Base-by-base conservation (phyloP, 495 filamentous ascomycete genomes). In the Penicillium desertorum region DNA sequence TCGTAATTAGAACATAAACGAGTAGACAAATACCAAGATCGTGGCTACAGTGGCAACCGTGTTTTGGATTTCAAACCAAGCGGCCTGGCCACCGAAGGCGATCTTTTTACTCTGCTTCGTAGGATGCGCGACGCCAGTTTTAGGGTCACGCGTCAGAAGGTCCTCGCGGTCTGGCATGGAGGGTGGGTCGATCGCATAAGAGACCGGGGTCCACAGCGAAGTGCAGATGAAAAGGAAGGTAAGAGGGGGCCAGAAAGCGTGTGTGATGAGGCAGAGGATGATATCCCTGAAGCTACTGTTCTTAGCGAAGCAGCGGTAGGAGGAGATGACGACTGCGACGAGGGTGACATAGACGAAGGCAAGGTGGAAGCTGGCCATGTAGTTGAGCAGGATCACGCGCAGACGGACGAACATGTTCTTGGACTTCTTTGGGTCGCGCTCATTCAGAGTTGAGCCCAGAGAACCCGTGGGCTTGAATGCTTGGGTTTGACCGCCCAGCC, bases 201-300 rank as follows among this genome's bases (percentile, higher is more conserved):
- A 59, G 34, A 79, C 68, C 0, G 76, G 77, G 0, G 70, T 72
- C 57, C 71, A 76, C 45, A 78, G 57, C 10, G 66, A 74, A 17
- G 70, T 67, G 55, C 66, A 69, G 30, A 72, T 59, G 57, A 69
- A 72, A 23, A 76, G 54, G 62, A 74, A 78, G 1, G 70, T 63
- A 23, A 73, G 50, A 0, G 77, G 77, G 1, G 77, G 77, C 77
- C 76, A 79, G 70, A 76, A 77, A 17, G 73, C 74, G 64, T 80
- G 76, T 0, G 76, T 80, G 39, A 80, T 67, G 30, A 77, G 61
- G 45, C 70, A 77, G 20, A 74, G 47, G 7, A 77, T 62, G 7
- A 71, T 56, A 7, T 65, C 65, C 44, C 62, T 59, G 56, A 70
- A 67, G 41, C 59, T 45, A 46, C 23, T 36, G 17, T 71, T 45